Base-by-base conservation (phyloP, 225 moss, liverwort and hornwort genomes). In the Physcomitrium patens region DNA sequence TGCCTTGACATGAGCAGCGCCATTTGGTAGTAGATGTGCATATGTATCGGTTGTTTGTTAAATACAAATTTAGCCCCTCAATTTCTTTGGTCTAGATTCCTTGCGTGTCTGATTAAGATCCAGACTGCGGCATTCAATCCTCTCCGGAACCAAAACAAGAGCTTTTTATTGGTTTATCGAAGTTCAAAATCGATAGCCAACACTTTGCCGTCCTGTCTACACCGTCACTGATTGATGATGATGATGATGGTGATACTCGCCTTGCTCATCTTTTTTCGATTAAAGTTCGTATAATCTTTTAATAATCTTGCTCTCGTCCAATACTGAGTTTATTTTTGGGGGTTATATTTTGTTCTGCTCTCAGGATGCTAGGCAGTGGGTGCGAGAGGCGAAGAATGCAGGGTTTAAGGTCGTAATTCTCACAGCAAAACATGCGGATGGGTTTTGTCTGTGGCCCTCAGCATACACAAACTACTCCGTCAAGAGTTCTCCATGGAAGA, bases 371-470 rank as follows among this genome's bases (percentile, higher is more conserved):
- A 80, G 82, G 70, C 96, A 96, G 62, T 96, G 96, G 96, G 86
- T 92, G 72, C 59, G 79, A 22, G 84, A 80, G 75, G 92, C 92
- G 48, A 90, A 87, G 80, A 77, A 82, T 41, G 89, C 93, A 6
- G 96, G 96, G 50, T 92, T 94, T 18, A 84, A 90, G 80, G 63
- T 89, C 0, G 90, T 92, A 1, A 87, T 93, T 14, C 87, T 96
- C 54, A 93, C 93, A 12, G 87, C 93, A 52, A 96, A 96, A 76
- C 96, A 96, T 63, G 92, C 93, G n/a, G 96, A 96, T 60, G 96
- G 96, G 14, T 96, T 96, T 52, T 94, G 96, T 78, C 79, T 96
- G 42, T 96, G 96, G 96, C 96, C 87, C 14, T 89, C 92, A 11
- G 83, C 86, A 0, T 96, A 91, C 72, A 80, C 96, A 17, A 86